Evolutionary conservation across 2,329 filamentous ascomycete species (phyloP).

Genomic region (Clarireedia homoeocarpa): DNA sequence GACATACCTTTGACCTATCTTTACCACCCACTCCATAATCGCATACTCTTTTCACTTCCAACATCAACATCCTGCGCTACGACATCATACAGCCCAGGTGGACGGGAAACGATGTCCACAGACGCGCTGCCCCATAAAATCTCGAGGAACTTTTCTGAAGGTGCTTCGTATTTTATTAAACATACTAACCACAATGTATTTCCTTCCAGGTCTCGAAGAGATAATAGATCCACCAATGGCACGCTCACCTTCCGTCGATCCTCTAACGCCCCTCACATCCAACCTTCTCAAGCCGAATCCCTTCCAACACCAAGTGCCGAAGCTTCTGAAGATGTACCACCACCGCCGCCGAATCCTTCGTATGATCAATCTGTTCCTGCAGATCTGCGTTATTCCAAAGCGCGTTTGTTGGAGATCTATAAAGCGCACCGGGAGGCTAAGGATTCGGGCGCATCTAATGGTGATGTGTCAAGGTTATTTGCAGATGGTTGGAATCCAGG

Average conservation of each 20-base stretch:
- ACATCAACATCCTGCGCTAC: too few species aligned
- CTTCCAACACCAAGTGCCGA: constrained; percentile 18
- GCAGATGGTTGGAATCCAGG: constrained; percentile 73
- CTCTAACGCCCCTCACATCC: constrained; percentile 46
- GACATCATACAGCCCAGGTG: too few species aligned
- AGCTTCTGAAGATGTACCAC: constrained; percentile 21
- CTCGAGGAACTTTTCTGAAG: too few species aligned
- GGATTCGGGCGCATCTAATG: constrained; percentile 40
- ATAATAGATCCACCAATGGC: constrained; percentile 47
- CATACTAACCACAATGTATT: not conserved
- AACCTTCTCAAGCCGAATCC: constrained; percentile 18
- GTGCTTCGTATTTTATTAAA: not conserved
- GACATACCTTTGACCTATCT: too few species aligned
- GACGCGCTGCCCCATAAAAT: too few species aligned
- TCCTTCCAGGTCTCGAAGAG: constrained; percentile 46
- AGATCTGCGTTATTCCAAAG: constrained; percentile 30
- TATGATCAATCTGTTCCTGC: constrained; percentile 31
- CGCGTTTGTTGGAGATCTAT: constrained; percentile 67
- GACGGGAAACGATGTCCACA: too few species aligned
- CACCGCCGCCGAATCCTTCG: constrained; percentile 31
- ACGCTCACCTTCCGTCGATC: constrained; percentile 58
- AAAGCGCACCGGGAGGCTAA: constrained; percentile 39
- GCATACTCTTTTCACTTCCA: too few species aligned
- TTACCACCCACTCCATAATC: too few species aligned
- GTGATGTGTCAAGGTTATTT: constrained; percentile 60